Evolutionary conservation across 73 alveolate species (phyloP), one percentile per base, ranked within the genome.

Genomic region (Symbiodinium natans): DNA sequence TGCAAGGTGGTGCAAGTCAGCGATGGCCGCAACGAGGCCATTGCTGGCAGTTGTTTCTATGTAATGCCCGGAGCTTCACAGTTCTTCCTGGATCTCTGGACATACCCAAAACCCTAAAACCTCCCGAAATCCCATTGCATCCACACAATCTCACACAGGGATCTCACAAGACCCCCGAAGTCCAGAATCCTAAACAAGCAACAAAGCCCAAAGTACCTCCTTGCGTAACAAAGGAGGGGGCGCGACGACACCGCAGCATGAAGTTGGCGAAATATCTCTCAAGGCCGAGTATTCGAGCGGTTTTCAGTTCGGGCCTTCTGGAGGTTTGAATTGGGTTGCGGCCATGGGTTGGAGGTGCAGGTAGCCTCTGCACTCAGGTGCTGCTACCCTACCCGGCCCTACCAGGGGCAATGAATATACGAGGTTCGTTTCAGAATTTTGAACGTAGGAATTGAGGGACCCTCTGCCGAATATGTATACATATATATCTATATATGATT

Each of bases 11-110:
- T 63, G 80, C 80, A 63, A 63, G 33, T 63, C 80, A 63, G 80
- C 80, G 80, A 63, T n/a, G 80, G 80, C 4, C 80, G 80, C 80
- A 63, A 63, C 80, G 80, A 63, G 80, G 80, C 19, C 80, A 29
- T n/a, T 23, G 80, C 80, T 52, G 71, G 15, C 71, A 52, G 71
- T 6, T 52, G n/a, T n/a, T n/a, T n/a, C n/a, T n/a, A n/a, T n/a
- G n/a, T n/a, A n/a, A n/a, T n/a, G n/a, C n/a, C n/a, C n/a, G n/a
- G n/a, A n/a, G n/a, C n/a, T n/a, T n/a, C n/a, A n/a, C n/a, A n/a
- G n/a, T n/a, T n/a, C n/a, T n/a, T n/a, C n/a, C n/a, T n/a, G n/a
- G n/a, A n/a, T n/a, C n/a, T n/a, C n/a, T n/a, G n/a, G n/a, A n/a
- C n/a, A n/a, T n/a, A n/a, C n/a, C n/a, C n/a, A n/a, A n/a, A n/a